Evolutionary conservation across 176 grass and related monocot genomes (phyloP).

Genomic region (Oryza longistaminata): DNA sequence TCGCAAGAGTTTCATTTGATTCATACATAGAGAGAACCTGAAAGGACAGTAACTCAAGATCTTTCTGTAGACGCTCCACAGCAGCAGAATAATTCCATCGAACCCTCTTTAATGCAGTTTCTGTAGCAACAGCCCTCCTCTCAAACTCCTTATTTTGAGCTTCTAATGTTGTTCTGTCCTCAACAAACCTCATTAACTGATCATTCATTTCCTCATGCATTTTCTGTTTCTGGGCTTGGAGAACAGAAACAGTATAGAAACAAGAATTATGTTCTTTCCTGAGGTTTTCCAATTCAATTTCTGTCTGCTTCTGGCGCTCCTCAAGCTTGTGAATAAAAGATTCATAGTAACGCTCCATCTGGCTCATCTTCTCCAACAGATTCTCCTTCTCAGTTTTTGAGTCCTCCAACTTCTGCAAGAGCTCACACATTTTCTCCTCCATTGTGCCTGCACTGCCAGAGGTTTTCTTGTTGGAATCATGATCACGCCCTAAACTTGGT

Average conservation of each 20-base stretch:
- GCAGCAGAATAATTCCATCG: slow-evolving; percentile 82
- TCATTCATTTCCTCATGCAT: slow-evolving; percentile 86
- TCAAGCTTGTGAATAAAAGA: slow-evolving; percentile 84
- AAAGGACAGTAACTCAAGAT: slow-evolving; percentile 89
- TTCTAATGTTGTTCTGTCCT: slow-evolving; percentile 74
- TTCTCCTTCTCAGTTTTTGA: slow-evolving; percentile 94
- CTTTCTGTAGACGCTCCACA: slow-evolving; percentile 90
- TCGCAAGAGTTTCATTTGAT: slow-evolving; percentile 84
- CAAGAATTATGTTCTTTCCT: slow-evolving; percentile 88
- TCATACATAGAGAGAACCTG: slow-evolving; percentile 99
- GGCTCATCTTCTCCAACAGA: slow-evolving; percentile 84
- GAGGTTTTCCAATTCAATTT: slow-evolving; percentile 84
- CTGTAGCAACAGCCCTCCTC: slow-evolving; percentile 77
- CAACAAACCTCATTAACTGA: slow-evolving; percentile 70
- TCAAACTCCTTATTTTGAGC: slow-evolving; percentile 83
- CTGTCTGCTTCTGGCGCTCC: slow-evolving; percentile 74
- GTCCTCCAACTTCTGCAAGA: slow-evolving; percentile 88
- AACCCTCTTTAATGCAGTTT: slow-evolving; percentile 84
- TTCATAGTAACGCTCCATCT: slow-evolving; percentile 94
- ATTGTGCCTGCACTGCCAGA: slow-evolving; percentile 51
- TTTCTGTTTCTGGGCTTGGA: slow-evolving; percentile 90
- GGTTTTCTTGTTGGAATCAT: slow-evolving; percentile 48
- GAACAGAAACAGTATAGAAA: slow-evolving; percentile 86
- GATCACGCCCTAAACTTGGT: slow-evolving; percentile 31
- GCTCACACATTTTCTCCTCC: slow-evolving; percentile 91